Evolutionary conservation across 2,329 filamentous ascomycete species (phyloP).

Genomic region (Epicoccum nigrum): DNA sequence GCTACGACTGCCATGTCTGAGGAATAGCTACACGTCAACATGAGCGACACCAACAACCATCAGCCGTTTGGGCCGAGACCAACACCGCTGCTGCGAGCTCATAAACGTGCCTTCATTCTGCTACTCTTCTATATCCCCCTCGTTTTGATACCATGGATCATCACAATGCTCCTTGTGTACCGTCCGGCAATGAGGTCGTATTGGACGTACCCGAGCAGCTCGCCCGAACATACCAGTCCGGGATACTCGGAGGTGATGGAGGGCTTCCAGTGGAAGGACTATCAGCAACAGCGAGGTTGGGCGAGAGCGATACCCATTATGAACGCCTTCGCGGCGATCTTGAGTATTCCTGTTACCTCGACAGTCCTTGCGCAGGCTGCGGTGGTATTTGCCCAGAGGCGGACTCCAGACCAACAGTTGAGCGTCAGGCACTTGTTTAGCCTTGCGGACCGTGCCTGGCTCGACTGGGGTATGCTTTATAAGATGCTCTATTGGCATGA

Average conservation of each 20-base stretch:
- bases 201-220: too few species aligned
- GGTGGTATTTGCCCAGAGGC: conserved; percentile 20
- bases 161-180: conserved; percentile 5
- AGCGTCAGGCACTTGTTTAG: conserved; percentile 18
- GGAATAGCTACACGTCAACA: not conserved
- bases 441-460: conserved; percentile 21
- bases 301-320: conserved; percentile 9
- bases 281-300: conserved; percentile 8
- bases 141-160: conserved; percentile 13
- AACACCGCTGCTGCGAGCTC: not conserved
- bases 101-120: conserved; percentile 54
- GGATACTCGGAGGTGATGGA: too few species aligned
- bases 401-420: not conserved
- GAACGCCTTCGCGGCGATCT: conserved; percentile 14
- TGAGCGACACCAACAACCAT: not conserved
- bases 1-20: not conserved
- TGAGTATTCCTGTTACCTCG: conserved; percentile 20
- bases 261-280: conserved; percentile 7
- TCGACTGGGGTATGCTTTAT: not conserved
- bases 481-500: not conserved
- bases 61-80: not conserved
- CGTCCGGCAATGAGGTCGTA: conserved; percentile 6
- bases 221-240: too few species aligned
- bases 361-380: conserved; percentile 20
- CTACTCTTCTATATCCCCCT: conserved; percentile 7